Percentiles rank a stretch among this genome's conserved stretches.
Conservation (phyloP, 345 rosid genomes). For the Eucalyptus curtisii region DNA sequence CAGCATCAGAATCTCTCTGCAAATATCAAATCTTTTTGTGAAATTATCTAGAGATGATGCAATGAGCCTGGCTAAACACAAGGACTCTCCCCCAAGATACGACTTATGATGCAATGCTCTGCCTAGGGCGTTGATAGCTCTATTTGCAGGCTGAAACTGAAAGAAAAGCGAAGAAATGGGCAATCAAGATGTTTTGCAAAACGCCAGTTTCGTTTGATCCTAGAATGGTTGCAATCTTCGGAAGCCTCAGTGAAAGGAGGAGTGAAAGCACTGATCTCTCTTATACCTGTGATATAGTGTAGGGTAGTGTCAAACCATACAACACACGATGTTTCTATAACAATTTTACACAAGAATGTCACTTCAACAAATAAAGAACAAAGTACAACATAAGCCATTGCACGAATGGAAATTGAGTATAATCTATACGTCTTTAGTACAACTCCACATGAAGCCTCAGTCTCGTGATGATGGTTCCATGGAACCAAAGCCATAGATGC, state of each 20-base stretch:
- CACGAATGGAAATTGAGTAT: neutral
- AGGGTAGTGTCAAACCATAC: neutral
- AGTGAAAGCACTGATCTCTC: neutral
- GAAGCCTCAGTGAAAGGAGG: neutral
- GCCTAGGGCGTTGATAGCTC: neutral
- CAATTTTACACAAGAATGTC: neutral
- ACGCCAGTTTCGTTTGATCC: neutral
- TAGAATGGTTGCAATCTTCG: neutral
- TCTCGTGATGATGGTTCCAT: neutral
- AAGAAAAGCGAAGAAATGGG: too few species aligned
- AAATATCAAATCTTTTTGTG: neutral
- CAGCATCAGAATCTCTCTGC: too few species aligned
- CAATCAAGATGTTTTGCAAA: neutral
- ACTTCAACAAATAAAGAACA: neutral
- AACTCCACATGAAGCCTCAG: neutral
- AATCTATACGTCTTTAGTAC: neutral
- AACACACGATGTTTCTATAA: neutral
- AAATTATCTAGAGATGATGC: neutral
- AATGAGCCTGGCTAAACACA: neutral
- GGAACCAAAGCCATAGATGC: conserved; percentile 10
- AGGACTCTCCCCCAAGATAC: neutral
- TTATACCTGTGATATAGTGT: neutral
- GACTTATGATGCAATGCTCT: neutral
- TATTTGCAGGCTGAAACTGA: neutral
- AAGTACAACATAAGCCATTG: neutral